Conservation (phyloP, 345 rosid species). For the Lagerstroemia speciosa region DNA sequence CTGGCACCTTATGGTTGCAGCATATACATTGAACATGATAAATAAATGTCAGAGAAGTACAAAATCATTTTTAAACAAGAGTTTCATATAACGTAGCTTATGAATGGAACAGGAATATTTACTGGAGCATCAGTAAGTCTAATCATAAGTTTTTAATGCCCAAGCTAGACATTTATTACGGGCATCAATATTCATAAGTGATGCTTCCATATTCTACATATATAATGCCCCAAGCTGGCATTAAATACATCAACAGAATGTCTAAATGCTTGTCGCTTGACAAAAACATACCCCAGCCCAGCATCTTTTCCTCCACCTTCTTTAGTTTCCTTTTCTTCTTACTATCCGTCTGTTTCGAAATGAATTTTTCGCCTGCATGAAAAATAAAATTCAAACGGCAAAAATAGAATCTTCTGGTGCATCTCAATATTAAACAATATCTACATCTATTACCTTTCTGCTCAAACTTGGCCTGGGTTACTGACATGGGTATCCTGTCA, state of each 20-base stretch:
- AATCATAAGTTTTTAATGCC: background rate
- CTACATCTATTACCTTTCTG: constrained; percentile 59
- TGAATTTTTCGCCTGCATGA: constrained; percentile 71
- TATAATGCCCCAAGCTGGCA: background rate
- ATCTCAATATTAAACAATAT: background rate
- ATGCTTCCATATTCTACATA: background rate
- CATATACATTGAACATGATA: background rate
- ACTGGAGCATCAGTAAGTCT: background rate
- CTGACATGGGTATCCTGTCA: constrained; percentile 74
- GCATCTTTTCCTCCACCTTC: constrained; percentile 85
- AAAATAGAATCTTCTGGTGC: background rate
- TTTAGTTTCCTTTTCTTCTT: constrained; percentile 88
- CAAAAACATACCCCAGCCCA: constrained; percentile 79
- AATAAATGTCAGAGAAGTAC: background rate
- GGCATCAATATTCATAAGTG: background rate
- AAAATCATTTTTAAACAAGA: background rate
- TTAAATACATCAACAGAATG: background rate
- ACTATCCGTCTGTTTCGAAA: constrained; percentile 68
- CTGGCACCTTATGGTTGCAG: background rate
- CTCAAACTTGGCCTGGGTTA: constrained; percentile 76
- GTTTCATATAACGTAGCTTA: background rate
- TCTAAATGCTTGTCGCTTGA: background rate
- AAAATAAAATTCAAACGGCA: constrained; percentile 12
- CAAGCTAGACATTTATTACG: background rate
- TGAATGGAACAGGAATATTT: background rate